Conservation (phyloP, 768 basidiomycete species). For the Coprinopsis cinerea region DNA sequence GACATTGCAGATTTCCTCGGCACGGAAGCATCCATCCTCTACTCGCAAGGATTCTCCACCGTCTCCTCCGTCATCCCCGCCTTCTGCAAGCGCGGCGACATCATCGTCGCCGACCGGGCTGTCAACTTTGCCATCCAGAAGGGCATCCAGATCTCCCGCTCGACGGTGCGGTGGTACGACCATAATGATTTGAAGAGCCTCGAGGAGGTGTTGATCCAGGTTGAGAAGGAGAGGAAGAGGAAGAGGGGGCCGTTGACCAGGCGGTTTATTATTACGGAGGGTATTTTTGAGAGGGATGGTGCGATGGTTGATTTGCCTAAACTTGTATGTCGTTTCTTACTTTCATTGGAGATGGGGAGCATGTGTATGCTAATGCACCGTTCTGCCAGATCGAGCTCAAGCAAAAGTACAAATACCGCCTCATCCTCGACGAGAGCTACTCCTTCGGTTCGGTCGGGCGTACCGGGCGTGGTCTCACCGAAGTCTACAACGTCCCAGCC, state of each 20-base stretch:
- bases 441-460: conserved; percentile 92
- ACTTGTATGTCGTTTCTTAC: conserved; percentile 51
- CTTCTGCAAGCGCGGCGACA: conserved; percentile 95
- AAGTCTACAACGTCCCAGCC: conserved; percentile 89
- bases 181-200: conserved; percentile 91
- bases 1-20: conserved; percentile 90
- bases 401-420: conserved; percentile 89
- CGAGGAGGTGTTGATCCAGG: conserved; percentile 76
- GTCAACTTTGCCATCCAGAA: conserved; percentile 95
- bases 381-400: conserved; percentile 91
- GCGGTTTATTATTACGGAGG: conserved; percentile 94
- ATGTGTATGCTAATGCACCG: not conserved
- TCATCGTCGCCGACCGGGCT: conserved; percentile 98
- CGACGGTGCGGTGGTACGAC: conserved; percentile 91
- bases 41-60: conserved; percentile 90
- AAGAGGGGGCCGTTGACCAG: conserved; percentile 77
- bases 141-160: conserved; percentile 90
- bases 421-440: conserved; percentile 90
- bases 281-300: conserved; percentile 94
- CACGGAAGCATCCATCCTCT: conserved; percentile 84
- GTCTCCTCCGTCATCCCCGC: conserved; percentile 93
- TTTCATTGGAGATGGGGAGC: not conserved
- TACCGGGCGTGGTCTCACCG: conserved; percentile 92
- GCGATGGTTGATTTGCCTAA: conserved; percentile 89
- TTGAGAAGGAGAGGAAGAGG: conserved; percentile 88